Evolutionary conservation across 192 early-diverging fungal genomes (phyloP), one percentile per base, ranked within the genome.

Genomic region (Podochytrium sp.): DNA sequence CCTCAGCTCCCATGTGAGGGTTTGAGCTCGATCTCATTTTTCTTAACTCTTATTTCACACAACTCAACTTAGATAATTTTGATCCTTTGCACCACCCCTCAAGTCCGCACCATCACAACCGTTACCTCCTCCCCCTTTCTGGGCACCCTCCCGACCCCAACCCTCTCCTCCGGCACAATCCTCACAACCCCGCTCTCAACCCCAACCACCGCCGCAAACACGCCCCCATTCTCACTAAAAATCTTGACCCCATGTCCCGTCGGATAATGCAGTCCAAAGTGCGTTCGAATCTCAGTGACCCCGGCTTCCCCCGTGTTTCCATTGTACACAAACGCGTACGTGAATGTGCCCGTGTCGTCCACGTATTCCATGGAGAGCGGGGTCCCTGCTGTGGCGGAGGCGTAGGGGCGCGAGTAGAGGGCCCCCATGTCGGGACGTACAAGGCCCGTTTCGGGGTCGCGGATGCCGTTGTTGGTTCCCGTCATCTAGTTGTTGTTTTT

Each of bases 381-480:
- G 25, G 35, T 25, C 7, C 74, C 74, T 23, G 74, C 50, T 34
- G 68, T 75, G 6, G 74, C 74, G 40, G 29, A 18, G 25, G 74
- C 64, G 56, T 75, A 68, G n/a, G 74, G 16, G 27, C 74, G 63
- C 38, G 49, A 55, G 55, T 67, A 75, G 4, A 59, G 51, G n/a
- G 30, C 41, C 1, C 51, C 74, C 74, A 75, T 75, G 12, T 59
- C 74, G 16, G 74, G 74, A 12, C 74, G 74, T 14, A 75, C 64
- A 20, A 10, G 12, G 23, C 74, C 74, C 14, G 51, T 67, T 20
- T 37, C 32, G 0, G 74, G 74, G 42, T 75, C 47, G 14, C 74
- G 63, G 55, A 75, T 65, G 1, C 74, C 74, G 53, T 75, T 75
- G 65, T 75, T 75, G 1, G 74, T 75, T 0, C 74, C 74, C 32